A percentile compares a stretch with the other conserved stretches of the same genome.
These are phyloP conservation scores for Rutstroemia sp. DNA, from an alignment of 2,329 filamentous ascomycete genomes.

Conservation along the genomic window DNA sequence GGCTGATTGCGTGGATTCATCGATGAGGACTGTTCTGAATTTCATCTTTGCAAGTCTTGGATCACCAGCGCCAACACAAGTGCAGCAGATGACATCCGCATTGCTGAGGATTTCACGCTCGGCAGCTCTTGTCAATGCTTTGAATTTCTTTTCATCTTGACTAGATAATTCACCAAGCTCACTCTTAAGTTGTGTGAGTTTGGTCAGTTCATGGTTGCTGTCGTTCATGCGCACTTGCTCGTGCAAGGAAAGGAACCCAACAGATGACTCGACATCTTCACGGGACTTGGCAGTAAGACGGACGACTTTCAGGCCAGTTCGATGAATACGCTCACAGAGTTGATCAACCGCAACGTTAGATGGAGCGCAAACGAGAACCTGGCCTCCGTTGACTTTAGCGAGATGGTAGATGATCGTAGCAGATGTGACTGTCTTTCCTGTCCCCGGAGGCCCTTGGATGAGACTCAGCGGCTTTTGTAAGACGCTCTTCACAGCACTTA, in stretches of 20 bases:
- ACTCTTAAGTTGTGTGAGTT: conserved; percentile 86
- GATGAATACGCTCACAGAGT: conserved; percentile 92
- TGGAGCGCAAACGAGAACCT: conserved; percentile 91
- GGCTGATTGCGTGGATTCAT: conserved; percentile 96
- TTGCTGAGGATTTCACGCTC: conserved; percentile 93
- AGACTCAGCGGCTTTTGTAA: conserved; percentile 88
- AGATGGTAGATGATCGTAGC: conserved; percentile 98
- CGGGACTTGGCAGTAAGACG: conserved; percentile 98
- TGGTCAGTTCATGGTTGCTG: conserved; percentile 86
- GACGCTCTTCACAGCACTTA: conserved; percentile 92
- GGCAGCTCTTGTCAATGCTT: conserved; percentile 85
- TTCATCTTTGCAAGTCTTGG: conserved; percentile 94
- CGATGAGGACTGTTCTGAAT: conserved; percentile 95
- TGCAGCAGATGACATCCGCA: conserved; percentile 97
- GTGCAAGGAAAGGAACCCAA: conserved; percentile 89
- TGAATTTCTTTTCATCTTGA: conserved; percentile 97
- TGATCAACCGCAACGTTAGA: conserved; percentile 99
- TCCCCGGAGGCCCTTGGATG: conserved; percentile 94
- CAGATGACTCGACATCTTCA: conserved; percentile 97
- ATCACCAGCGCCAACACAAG: conserved; percentile 94
- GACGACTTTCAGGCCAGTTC: conserved; percentile 91
- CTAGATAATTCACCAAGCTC: conserved; percentile 88
- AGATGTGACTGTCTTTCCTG: conserved; percentile 96
- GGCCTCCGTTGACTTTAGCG: conserved; percentile 88
- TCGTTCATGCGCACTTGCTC: conserved; percentile 98